phyloP scores from a whole-genome alignment of 306 rosid genomes.

The Rosa lucieae region DNA sequence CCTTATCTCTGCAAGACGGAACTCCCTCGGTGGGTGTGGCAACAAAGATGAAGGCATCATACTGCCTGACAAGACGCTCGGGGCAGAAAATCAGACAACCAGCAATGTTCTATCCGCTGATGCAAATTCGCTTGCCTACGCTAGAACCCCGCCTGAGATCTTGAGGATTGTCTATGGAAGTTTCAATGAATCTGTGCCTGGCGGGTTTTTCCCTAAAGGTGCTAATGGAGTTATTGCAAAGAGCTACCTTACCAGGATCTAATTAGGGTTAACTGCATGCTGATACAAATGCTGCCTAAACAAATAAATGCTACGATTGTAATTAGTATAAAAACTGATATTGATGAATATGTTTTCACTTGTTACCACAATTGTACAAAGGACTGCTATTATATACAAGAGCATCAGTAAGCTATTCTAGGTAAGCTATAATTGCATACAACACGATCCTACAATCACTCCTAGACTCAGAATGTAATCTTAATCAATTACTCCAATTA shows the following conservation, averaged over 20 bases:
- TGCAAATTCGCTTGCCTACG: slow-evolving; percentile 18
- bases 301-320: no score
- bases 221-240: slow-evolving; percentile 27
- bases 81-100: slow-evolving; percentile 22
- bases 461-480: no score
- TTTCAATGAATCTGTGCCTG: slow-evolving; percentile 10
- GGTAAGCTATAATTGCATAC: no score
- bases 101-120: slow-evolving; percentile 29
- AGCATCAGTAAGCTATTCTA: no score
- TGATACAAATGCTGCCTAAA: no score
- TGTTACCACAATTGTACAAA: no score
- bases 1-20: slow-evolving; percentile 5
- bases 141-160: slow-evolving; percentile 18
- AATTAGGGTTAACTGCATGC: no score
- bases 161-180: slow-evolving; percentile 20
- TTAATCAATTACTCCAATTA: no score
- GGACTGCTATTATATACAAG: no score
- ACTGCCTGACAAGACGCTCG: slow-evolving; percentile 13
- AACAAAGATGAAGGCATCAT: slow-evolving; percentile 30
- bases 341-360: no score
- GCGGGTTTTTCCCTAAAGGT: slow-evolving; percentile 29
- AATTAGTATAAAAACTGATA: no score
- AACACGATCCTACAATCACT: no score
- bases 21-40: slow-evolving; percentile 26
- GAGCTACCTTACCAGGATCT: background rate